Percentiles rank a stretch among this genome's conserved stretches.
Evolutionary conservation across 2,329 filamentous ascomycete genomes (phyloP).

Genomic region (Xenosphaeropsis pyriputrescens): DNA sequence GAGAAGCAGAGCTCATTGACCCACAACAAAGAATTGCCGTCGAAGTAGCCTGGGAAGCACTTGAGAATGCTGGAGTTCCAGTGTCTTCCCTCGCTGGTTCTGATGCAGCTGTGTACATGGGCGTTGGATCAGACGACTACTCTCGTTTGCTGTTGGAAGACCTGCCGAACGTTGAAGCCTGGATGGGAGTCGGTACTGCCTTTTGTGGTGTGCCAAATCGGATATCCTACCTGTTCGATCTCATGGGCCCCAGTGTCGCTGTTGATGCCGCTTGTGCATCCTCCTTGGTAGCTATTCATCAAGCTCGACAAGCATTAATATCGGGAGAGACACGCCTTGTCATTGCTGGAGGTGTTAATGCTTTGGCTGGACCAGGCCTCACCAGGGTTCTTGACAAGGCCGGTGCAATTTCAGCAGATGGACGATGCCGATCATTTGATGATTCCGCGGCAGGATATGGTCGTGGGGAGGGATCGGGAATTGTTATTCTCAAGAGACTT

Average conservation of each 20-base stretch:
- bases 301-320: constrained; percentile 9
- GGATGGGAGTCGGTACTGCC: neutral
- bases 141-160: neutral
- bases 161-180: neutral
- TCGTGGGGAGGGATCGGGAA: constrained; percentile 26
- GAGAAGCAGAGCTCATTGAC: too few species aligned
- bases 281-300: constrained; percentile 20
- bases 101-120: neutral
- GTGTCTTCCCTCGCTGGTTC: constrained; percentile 21
- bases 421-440: constrained; percentile 18
- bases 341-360: constrained; percentile 10
- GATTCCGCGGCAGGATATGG: constrained; percentile 26
- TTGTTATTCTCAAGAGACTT: constrained; percentile 34
- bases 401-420: constrained; percentile 16
- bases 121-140: neutral
- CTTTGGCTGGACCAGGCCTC: constrained; percentile 5
- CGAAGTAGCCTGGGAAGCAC: constrained; percentile 61
- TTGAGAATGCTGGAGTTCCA: constrained; percentile 58
- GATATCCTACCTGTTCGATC: constrained; percentile 12
- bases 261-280: constrained; percentile 25
- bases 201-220: constrained; percentile 3
- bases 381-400: constrained; percentile 17
- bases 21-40: constrained; percentile 64
- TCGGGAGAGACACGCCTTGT: constrained; percentile 6
- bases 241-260: constrained; percentile 23